Evolutionary conservation across 768 basidiomycete genomes (phyloP).

Genomic region (Paxillus rubicundulus): DNA sequence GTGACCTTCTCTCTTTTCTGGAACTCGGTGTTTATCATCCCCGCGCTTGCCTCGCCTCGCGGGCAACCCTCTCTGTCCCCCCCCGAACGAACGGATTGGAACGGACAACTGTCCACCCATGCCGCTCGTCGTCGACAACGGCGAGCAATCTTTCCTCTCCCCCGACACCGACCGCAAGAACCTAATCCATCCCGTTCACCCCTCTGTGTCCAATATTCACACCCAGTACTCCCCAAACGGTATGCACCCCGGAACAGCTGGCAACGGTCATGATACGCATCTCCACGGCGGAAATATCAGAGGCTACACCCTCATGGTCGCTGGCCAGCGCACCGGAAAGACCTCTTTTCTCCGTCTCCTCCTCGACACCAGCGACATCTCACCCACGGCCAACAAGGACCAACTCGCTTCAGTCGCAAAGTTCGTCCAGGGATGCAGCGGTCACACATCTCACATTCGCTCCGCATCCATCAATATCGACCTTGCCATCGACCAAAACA

Average conservation of each 20-base stretch:
- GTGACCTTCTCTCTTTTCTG: conserved; percentile 43
- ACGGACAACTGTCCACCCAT: conserved; percentile 36
- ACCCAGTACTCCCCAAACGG: conserved; percentile 25
- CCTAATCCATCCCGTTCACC: conserved; percentile 24
- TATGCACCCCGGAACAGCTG: conserved; percentile 27
- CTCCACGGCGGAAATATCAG: conserved; percentile 22
- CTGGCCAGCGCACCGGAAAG: conserved; percentile 81
- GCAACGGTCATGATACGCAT: conserved; percentile 27
- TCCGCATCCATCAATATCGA: conserved; percentile 71
- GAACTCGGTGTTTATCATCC: conserved; percentile 50
- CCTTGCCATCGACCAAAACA: conserved; percentile 48
- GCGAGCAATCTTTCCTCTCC: conserved; percentile 49
- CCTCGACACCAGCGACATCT: conserved; percentile 74
- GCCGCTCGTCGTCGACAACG: conserved; percentile 57
- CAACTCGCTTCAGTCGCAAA: conserved; percentile 79
- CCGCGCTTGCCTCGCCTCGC: conserved; percentile 65
- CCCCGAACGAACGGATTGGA: conserved; percentile 51
- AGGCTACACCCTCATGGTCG: conserved; percentile 73
- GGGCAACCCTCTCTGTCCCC: conserved; percentile 47
- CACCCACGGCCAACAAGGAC: conserved; percentile 60
- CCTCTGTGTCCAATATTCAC: conserved; percentile 26
- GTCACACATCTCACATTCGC: conserved; percentile 71
- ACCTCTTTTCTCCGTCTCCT: conserved; percentile 84
- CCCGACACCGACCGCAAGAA: conserved; percentile 39
- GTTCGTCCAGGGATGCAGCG: conserved; percentile 73